Base-by-base conservation (phyloP, 176 grass and related monocot species). In the Hordeum marinum region DNA sequence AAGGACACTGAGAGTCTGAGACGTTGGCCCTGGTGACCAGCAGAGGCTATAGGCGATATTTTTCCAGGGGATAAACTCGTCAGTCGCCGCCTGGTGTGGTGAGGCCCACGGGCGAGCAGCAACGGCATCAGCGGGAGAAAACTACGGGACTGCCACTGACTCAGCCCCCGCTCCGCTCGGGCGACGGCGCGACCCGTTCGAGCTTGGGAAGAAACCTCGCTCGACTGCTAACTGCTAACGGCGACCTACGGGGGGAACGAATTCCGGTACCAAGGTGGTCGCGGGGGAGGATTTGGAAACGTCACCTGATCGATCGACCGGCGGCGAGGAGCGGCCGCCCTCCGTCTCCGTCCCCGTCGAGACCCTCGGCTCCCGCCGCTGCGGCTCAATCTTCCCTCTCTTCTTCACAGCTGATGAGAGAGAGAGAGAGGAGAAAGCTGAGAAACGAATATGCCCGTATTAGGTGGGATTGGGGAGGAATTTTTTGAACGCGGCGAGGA, bases 121-220 rank as follows among this genome's bases (percentile, higher is more conserved):
- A 62, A 21, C 54, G 54, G 45, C 81, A 5, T 25, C 42, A 21
- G 52, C 39, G 11, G 48, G 7, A 1, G 7, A 76, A 78, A 57
- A 43, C 57, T 71, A 66, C 79, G 57, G 14, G 43, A 65, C 11
- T 64, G 84, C 63, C 88, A 82, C 78, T 77, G 54, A 82, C 78
- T 77, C 40, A 17, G 17, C 23, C 32, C 63, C 27, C 2, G 46
- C 13, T 48, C 42, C 42, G 42, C 42, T 74, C 57, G 69, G 41
- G n/a, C 2, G 68, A 26, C 54, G 8, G 18, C 26, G 39, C 26
- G 70, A 34, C 26, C 50, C 80, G 68, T 26, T 3, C 11, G 12
- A 46, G 34, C 59, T 35, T 4, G 42, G 73, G 45, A 20, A 29
- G 29, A 32, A 81, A 75, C 11, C 58, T 66, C 50, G 29, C 17